Evolutionary conservation across 2,329 filamentous ascomycete species (phyloP).

Genomic region (Cryphonectria radicalis): DNA sequence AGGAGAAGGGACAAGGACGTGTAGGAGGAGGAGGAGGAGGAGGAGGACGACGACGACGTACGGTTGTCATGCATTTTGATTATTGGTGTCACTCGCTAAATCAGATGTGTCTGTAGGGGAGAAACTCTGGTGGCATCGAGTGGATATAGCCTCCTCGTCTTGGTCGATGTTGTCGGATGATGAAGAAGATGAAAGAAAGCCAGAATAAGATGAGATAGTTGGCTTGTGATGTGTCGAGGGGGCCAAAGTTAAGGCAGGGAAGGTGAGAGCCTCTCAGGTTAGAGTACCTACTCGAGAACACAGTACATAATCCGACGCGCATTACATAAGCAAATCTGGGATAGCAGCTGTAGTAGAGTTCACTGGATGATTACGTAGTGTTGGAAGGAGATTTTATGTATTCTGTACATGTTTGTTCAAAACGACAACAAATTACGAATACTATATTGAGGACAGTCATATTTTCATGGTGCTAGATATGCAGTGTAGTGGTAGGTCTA

Average conservation of each 20-base stretch:
- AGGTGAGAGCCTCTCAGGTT: not conserved
- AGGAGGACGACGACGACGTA: slow-evolving; percentile 26
- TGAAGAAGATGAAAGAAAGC: not conserved
- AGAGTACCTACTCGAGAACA: not conserved
- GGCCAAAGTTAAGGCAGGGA: not conserved
- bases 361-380: not conserved
- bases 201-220: not conserved
- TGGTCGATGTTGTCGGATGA: not conserved
- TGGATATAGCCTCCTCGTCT: not conserved
- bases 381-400: not conserved
- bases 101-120: not conserved
- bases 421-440: not conserved
- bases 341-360: no score
- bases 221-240: not conserved
- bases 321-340: not conserved
- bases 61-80: slow-evolving; percentile 46
- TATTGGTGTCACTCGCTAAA: not conserved
- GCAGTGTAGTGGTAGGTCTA: not conserved
- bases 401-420: not conserved
- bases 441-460: not conserved
- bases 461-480: not conserved
- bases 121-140: not conserved
- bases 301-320: no score
- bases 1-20: not conserved
- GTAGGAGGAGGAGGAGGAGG: no score